phyloP scores from a whole-genome alignment of 139 green algal species.

The Chlorella sp. region DNA sequence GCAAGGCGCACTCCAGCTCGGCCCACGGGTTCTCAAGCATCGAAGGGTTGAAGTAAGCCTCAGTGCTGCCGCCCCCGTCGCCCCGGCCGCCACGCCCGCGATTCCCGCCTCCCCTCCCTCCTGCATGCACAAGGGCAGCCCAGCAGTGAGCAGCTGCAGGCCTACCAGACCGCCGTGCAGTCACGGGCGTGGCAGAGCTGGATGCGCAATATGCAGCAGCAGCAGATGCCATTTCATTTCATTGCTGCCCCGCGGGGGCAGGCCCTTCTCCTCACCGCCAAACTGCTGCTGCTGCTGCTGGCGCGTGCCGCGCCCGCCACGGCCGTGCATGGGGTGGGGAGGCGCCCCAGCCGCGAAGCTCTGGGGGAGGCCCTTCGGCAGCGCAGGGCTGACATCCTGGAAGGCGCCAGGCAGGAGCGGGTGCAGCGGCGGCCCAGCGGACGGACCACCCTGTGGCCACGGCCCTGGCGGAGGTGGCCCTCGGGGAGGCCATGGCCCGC shows the following conservation, averaged over 20 bases:
- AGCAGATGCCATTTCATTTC: background rate
- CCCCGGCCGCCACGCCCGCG: background rate
- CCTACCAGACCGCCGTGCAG: background rate
- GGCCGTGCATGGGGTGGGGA: background rate
- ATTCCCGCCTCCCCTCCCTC: background rate
- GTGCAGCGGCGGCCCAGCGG: too few species aligned
- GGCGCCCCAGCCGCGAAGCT: background rate
- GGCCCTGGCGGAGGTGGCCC: too few species aligned
- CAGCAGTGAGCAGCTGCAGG: background rate
- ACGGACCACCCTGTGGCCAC: too few species aligned
- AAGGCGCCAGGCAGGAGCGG: too few species aligned
- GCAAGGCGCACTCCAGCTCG: conserved; percentile 7
- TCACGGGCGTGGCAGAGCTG: background rate
- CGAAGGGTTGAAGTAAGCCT: conserved; percentile 17
- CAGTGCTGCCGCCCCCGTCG: background rate
- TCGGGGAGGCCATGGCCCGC: too few species aligned
- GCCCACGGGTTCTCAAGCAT: conserved; percentile 41
- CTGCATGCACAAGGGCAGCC: background rate
- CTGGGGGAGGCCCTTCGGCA: background rate
- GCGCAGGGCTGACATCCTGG: too few species aligned
- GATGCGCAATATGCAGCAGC: background rate
- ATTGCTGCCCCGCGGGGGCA: background rate
- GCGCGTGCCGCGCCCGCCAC: background rate
- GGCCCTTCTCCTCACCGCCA: conserved; percentile 5
- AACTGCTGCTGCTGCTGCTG: background rate